Evolutionary conservation across 2,329 filamentous ascomycete genomes (phyloP), one percentile per base, ranked within the genome.

Genomic region (Cryphonectria japonica): DNA sequence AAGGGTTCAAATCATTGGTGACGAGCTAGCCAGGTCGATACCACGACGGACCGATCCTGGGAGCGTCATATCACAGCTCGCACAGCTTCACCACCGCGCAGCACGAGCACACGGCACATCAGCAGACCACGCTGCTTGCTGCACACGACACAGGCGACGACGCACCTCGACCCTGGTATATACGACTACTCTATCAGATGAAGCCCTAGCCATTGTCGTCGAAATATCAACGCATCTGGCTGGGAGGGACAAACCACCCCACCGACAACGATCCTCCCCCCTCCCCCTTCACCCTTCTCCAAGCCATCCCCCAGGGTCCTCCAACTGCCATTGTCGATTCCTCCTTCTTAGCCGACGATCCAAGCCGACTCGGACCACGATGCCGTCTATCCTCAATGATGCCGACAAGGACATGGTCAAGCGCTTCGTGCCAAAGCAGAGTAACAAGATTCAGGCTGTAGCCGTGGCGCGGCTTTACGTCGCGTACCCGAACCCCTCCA

Each of bases 381-480:
- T 89, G 87, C 87, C 87, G 77, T 88, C 87, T 59, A 87, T 97
- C 75, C 89, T 99, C 70, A 93, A 87, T 80, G 95, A 98, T 78
- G 92, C 95, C 78, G 96, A 99, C 85, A 98, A 97, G 87, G 93
- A 97, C 84, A 97, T 91, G 73, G 95, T 99, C 82, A 97, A 97
- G 85, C 92, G 96, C 80, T 92, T 92, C 76, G 93, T 99, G 69
- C 95, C 96, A 73, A 98, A 97, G 82, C 89, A 94, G 74, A 91
- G 91, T 78, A 99, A 98, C 89, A 98, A 98, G 86, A 98, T 99
- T 82, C 93, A 97, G 75, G 94, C 95, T 73, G 95, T 97, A 75
- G 96, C 93, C 72, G 95, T 98, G 76, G 95, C 94, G 73, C 92
- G 92, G 79, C 91, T 99, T 76, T 98, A 98, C 82, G 89, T 98